Evolutionary conservation across 176 grass and related monocot species (phyloP).

Genomic region (Carex parvula): DNA sequence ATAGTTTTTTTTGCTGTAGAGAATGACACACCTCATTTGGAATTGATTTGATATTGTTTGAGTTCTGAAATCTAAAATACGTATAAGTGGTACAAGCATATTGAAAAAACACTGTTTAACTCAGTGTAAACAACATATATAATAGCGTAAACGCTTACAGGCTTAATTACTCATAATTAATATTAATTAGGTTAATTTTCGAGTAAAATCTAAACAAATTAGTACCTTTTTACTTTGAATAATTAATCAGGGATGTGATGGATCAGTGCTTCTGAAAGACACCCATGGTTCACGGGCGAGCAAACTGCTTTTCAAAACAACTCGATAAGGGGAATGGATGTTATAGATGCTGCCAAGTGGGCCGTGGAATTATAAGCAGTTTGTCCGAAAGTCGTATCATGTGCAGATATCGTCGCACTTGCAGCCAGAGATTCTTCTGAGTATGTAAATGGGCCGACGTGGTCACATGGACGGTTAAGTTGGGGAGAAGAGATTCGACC

Average conservation of each 20-base stretch:
- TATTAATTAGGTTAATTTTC: neutral
- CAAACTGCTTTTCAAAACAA: neutral
- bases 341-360: constrained; percentile 9
- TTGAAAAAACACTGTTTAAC: too few species aligned
- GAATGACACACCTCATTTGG: too few species aligned
- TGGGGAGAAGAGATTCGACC: constrained; percentile 50
- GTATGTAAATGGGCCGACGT: constrained; percentile 34
- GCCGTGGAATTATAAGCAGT: constrained; percentile 14
- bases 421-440: constrained; percentile 16
- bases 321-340: constrained; percentile 2
- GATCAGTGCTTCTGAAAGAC: constrained; percentile 6
- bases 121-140: too few species aligned
- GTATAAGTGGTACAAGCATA: too few species aligned
- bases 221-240: neutral
- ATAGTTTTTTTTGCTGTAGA: too few species aligned
- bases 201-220: neutral
- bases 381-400: constrained; percentile 9
- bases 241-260: constrained; percentile 14
- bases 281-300: neutral
- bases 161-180: too few species aligned
- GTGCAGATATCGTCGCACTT: neutral
- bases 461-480: constrained; percentile 49
- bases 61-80: too few species aligned
- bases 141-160: too few species aligned
- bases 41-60: too few species aligned